Percentiles rank a stretch among this genome's conserved stretches.
Evolutionary conservation across 805 yeast genomes (phyloP).

Genomic region (Saturnispora quitensis): DNA sequence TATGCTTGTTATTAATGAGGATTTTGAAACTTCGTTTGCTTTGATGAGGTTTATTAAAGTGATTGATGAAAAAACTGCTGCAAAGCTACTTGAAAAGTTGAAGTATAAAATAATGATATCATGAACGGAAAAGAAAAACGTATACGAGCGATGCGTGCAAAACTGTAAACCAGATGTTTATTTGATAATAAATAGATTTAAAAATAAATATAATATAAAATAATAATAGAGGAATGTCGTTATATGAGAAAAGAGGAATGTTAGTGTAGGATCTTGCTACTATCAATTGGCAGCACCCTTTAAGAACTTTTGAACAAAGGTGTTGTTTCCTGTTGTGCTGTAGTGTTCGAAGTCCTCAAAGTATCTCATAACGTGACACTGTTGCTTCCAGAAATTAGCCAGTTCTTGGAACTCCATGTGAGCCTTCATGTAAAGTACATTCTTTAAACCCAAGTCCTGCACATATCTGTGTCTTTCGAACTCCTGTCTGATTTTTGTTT

Average conservation of each 20-base stretch:
- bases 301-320: conserved; percentile 65
- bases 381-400: conserved; percentile 85
- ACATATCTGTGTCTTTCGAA: conserved; percentile 78
- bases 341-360: conserved; percentile 59
- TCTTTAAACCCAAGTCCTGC: conserved; percentile 52
- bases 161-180: no score
- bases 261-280: not conserved
- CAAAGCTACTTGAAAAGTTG: conserved; percentile 30
- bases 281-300: conserved; percentile 42
- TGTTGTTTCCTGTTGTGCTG: conserved; percentile 45
- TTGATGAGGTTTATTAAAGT: conserved; percentile 44
- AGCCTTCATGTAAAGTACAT: conserved; percentile 69
- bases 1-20: conserved; percentile 32
- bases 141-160: not conserved
- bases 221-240: conserved; percentile 21
- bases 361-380: conserved; percentile 74
- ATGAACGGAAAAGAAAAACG: not conserved
- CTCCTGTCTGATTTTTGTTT: conserved; percentile 82
- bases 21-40: conserved; percentile 48
- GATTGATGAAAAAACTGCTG: conserved; percentile 29
- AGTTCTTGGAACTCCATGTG: conserved; percentile 88
- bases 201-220: conserved; percentile 1
- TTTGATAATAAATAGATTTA: not conserved
- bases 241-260: conserved; percentile 19
- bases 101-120: conserved; percentile 9